Evolutionary conservation across 2,329 filamentous ascomycete species (phyloP).

Genomic region (Hypoxylon sp.): DNA sequence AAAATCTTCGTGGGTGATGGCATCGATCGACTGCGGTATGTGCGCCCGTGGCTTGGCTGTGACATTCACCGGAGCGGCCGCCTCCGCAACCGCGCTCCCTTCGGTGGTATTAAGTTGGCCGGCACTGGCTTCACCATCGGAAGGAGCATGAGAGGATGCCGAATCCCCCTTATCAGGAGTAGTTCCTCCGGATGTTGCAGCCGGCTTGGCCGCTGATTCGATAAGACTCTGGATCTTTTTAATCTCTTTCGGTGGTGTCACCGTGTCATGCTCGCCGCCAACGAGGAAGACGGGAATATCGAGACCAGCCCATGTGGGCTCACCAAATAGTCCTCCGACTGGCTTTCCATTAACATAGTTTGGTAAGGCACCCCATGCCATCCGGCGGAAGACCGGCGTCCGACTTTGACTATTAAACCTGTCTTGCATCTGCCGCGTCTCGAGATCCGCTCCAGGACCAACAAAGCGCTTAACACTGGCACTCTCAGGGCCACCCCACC

Average conservation of each 20-base stretch:
- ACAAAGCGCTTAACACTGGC: slow-evolving; percentile 84
- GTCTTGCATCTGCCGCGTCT: slow-evolving; percentile 77
- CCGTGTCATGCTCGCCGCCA: slow-evolving; percentile 80
- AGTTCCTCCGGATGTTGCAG: neutral
- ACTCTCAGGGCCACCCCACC: slow-evolving; percentile 82
- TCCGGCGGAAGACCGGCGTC: slow-evolving; percentile 85
- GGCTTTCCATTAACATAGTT: slow-evolving; percentile 62
- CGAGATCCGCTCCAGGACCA: slow-evolving; percentile 74
- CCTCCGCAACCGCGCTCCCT: slow-evolving; percentile 60
- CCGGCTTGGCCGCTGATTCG: slow-evolving; percentile 31
- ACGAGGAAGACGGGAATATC: slow-evolving; percentile 83
- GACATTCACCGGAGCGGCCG: slow-evolving; percentile 64
- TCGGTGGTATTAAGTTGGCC: slow-evolving; percentile 23
- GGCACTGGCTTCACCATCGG: slow-evolving; percentile 28
- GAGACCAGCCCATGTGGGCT: slow-evolving; percentile 79
- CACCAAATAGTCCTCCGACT: slow-evolving; percentile 76
- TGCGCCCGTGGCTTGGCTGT: slow-evolving; percentile 53
- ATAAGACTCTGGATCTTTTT: slow-evolving; percentile 72
- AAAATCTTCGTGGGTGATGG: slow-evolving; percentile 59
- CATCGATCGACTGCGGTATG: slow-evolving; percentile 57
- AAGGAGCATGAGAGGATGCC: slow-evolving; percentile 8
- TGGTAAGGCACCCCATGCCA: slow-evolving; percentile 81
- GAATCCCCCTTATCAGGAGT: slow-evolving; percentile 18
- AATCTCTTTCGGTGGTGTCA: slow-evolving; percentile 81
- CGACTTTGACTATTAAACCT: slow-evolving; percentile 86